phyloP scores from a whole-genome alignment of 2,329 filamentous ascomycete species.

The Neoarthrinium moseri region DNA sequence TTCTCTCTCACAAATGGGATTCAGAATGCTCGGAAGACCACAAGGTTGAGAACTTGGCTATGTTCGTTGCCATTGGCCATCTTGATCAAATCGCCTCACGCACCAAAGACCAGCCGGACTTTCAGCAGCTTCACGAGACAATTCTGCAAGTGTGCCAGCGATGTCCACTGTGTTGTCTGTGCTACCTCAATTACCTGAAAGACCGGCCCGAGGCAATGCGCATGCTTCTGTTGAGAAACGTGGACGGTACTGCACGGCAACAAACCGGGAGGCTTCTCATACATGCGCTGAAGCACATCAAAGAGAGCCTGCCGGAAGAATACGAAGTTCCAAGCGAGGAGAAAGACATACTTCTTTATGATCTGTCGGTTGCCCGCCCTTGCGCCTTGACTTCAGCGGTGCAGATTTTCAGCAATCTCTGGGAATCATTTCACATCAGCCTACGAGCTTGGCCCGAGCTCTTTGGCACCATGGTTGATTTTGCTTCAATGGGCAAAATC shows the following conservation, averaged over 20 bases:
- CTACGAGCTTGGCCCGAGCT: constrained; percentile 74
- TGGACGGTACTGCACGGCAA: constrained; percentile 54
- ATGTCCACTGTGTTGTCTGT: constrained; percentile 55
- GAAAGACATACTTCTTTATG: constrained; percentile 30
- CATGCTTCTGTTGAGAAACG: constrained; percentile 62
- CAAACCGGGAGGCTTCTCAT: constrained; percentile 52
- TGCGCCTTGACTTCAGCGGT: constrained; percentile 38
- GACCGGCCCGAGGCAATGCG: constrained; percentile 56
- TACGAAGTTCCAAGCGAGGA: constrained; percentile 39
- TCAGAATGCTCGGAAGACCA: constrained; percentile 51
- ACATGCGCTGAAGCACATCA: constrained; percentile 51
- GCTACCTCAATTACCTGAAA: constrained; percentile 61
- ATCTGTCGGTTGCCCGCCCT: constrained; percentile 26
- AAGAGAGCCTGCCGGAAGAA: constrained; percentile 40
- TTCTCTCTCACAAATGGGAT: constrained; percentile 57
- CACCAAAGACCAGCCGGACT: constrained; percentile 65
- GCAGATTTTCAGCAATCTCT: constrained; percentile 54
- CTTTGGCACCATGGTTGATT: constrained; percentile 68
- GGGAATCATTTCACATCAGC: constrained; percentile 59
- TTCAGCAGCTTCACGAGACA: constrained; percentile 53
- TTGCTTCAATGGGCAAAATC: constrained; percentile 59
- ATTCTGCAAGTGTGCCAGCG: constrained; percentile 45
- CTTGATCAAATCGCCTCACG: constrained; percentile 75
- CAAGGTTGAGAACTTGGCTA: constrained; percentile 44
- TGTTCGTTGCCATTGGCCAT: constrained; percentile 61